Base-by-base conservation (phyloP, 2,329 filamentous ascomycete species). In the Verticillium nubilum region DNA sequence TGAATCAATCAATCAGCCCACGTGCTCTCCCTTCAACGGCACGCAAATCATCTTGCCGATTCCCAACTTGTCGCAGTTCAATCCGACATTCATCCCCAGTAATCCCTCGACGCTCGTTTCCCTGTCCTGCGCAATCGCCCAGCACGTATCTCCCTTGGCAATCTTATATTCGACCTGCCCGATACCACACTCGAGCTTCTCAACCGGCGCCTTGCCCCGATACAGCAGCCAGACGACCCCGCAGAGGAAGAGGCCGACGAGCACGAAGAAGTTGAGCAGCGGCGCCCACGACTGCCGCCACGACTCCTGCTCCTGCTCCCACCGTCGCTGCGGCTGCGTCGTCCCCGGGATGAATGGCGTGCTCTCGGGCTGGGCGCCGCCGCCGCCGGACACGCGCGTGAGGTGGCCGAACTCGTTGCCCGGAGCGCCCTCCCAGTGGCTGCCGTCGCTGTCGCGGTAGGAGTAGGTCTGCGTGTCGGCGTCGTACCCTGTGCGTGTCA, bases 181-280 rank as follows among this genome's bases (percentile, higher is more conserved):
- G 17, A 69, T 68, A 0, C 60, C 63, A 35, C 77, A 77, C 6
- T 62, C 60, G 29, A 64, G 54, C 35, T 52, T 62, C 60, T 58
- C 61, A 5, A 61, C 60, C 33, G 63, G 53, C 29, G 54, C 63
- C 60, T 58, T 61, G 26, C 53, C 58, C 23, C 61, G 60, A 59
- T 72, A 69, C 19, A 83, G 70, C 67, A 77, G 78, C 77, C 78
- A 83, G 61, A 80, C 77, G 52, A 86, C 65, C 19, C 77, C 67
- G 33, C 85, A 66, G 54, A 86, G 69, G 61, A 78, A 80, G 17
- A 84, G 65, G 4, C 81, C 73, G 58, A 84, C 74, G 35, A 86
- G 68, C 61, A 85, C 69, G 58, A 81, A 82, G 70, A 85, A 86
- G 67, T 85, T 85, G 66, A 86, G 73, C 63, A 86, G 72, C n/a